Base-by-base conservation (phyloP, 352 stramenopile species). In the Pilasporangium apinafurcum region DNA sequence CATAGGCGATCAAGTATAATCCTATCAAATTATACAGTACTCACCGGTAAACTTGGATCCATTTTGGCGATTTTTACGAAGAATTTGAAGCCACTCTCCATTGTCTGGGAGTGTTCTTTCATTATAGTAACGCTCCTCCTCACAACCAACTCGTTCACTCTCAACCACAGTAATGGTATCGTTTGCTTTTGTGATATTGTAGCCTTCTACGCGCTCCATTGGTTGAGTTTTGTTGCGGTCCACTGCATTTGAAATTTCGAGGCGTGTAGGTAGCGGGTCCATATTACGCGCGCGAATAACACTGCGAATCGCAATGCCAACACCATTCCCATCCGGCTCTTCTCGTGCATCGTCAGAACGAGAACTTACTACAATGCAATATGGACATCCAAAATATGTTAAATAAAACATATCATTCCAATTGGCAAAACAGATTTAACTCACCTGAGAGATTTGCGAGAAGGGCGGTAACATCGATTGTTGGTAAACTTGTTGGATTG, bases 121-220 rank as follows among this genome's bases (percentile, higher is more conserved):
- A 22, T 89, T 67, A 59, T 85, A 87, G 31, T 82, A 88, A 10
- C 59, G 59, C 38, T 92, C 80, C 38, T 92, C 80, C 14, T 56
- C 69, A 8, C 61, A 56, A 22, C 59, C 54, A 3, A 73, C 54
- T 14, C 72, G 70, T 36, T 81, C 75, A 26, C 76, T 88, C 26
- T 85, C 72, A 27, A 80, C 68, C 5, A 92, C 56, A 2, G 75
- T 87, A 24, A 90, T 72, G 18, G 58, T 65, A 35, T 86, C 67
- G 33, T 83, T 84, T 39, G 81, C 75, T 20, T 77, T 74, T 9
- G 73, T 89, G 1, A 89, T 63, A 33, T 92, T 80, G 67, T 90
- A 92, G 3, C 71, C 70, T 34, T 86, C 74, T 8, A 65, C 57
- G 13, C 57, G 56, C 28, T 92, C 68, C 24, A 65, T 53, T 1